A percentile compares a stretch with the other conserved stretches of the same genome.
Conservation (phyloP, 495 filamentous ascomycete genomes). For the Penicillium malachiteum region DNA sequence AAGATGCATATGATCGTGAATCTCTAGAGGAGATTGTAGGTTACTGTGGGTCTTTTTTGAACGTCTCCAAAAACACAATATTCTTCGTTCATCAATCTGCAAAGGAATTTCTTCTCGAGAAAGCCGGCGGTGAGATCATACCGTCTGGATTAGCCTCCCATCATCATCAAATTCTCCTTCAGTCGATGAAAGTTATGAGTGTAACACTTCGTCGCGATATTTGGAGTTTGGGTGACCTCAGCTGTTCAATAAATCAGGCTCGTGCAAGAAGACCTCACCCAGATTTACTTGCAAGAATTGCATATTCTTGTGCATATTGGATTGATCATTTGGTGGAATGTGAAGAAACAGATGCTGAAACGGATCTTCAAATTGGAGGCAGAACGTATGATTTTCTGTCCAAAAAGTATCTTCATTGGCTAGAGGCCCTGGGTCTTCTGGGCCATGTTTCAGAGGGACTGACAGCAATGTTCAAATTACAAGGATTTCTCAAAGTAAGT, state of each 20-base stretch:
- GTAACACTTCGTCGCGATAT: slow-evolving; percentile 21
- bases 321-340: not conserved
- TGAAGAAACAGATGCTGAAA: not conserved
- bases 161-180: slow-evolving; percentile 27
- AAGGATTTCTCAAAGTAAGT: not conserved
- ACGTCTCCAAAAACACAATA: slow-evolving; percentile 21
- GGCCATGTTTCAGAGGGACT: not conserved
- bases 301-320: slow-evolving; percentile 8
- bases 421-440: not conserved
- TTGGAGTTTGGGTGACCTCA: slow-evolving; percentile 8
- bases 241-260: not conserved
- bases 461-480: not conserved
- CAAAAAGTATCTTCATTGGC: not conserved
- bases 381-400: not conserved
- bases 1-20: slow-evolving; percentile 3
- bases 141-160: slow-evolving; percentile 10
- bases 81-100: slow-evolving; percentile 46
- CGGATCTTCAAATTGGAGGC: not conserved
- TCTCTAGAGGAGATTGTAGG: slow-evolving; percentile 11
- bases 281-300: not conserved
- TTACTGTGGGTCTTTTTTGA: slow-evolving; percentile 17
- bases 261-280: not conserved
- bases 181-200: slow-evolving; percentile 22
- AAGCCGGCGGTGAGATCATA: slow-evolving; percentile 12
- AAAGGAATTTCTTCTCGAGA: slow-evolving; percentile 32